phyloP scores from a whole-genome alignment of 768 basidiomycete species.

The Glaciozyma antarctica region DNA sequence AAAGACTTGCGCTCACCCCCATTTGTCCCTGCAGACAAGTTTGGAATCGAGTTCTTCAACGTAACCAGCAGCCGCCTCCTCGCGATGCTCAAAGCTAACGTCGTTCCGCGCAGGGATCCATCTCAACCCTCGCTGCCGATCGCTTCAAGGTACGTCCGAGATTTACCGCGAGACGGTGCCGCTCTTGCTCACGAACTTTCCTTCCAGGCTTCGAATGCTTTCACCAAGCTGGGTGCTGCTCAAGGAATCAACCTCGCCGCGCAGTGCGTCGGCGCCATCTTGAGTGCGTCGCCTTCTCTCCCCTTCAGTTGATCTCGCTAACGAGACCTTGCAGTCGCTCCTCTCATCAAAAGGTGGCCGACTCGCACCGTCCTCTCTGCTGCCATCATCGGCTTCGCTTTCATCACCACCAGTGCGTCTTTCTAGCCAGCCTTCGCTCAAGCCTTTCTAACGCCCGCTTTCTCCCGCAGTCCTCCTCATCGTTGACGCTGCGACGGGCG shows the following conservation, averaged over 20 bases:
- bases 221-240: constrained; percentile 34
- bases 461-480: constrained; percentile 31
- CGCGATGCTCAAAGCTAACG: background rate
- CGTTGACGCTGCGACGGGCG: constrained; percentile 35
- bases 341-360: constrained; percentile 34
- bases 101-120: constrained; percentile 12
- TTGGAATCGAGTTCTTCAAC: constrained; percentile 21
- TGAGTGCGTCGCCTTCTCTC: background rate
- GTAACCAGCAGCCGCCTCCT: background rate
- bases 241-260: constrained; percentile 35
- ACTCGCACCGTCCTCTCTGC: constrained; percentile 35
- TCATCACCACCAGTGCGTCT: constrained; percentile 18
- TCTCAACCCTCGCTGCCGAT: constrained; percentile 26
- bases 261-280: constrained; percentile 33
- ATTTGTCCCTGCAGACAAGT: background rate
- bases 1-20: too few species aligned
- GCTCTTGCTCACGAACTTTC: constrained; percentile 29
- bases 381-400: constrained; percentile 35
- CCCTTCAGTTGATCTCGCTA: background rate
- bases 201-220: constrained; percentile 28
- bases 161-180: constrained; percentile 20
- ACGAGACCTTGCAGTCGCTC: constrained; percentile 36
- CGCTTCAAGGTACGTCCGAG: background rate
- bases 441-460: background rate
- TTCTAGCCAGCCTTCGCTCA: background rate